Base-by-base conservation (phyloP, 768 basidiomycete species). In the Nidula microcarpa region DNA sequence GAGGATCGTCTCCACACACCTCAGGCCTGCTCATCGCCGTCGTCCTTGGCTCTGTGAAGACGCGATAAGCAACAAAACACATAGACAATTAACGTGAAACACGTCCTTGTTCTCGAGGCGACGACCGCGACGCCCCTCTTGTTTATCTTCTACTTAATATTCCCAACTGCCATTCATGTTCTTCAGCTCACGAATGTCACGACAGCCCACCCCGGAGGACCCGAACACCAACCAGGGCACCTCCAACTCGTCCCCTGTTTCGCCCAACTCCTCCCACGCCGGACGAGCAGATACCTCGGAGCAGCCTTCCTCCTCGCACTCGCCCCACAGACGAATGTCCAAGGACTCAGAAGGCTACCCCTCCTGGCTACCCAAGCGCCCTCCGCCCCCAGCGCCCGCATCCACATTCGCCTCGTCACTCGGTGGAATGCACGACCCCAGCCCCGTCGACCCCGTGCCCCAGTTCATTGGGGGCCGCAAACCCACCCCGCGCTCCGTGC, bases 291-390 rank as follows among this genome's bases (percentile, higher is more conserved):
- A 14, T 8, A n/a, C 37, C 3, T 37, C 62, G 66, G 5, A 61
- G 57, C 36, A 64, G 57, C 53, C 64, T 62, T 36, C 64, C 60
- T 69, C 70, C 7, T 67, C 69, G 2, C 70, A 63, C 32, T 65
- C 68, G 14, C 67, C 62, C 41, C 59, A 62, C 45, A 65, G 66
- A 53, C 23, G 23, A 23, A 66, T 64, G 63, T 73, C 74, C 33
- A 67, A 68, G 49, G 79, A 81, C 60, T 77, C 74, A 14, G 87
- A 89, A 58, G 85, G 85, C 11, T 93, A 93, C 64, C 91, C 91
- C 2, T 85, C 87, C 18, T 93, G 91, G 91, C 83, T 93, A 1
- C 91, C 91, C 14, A 81, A 74, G 54, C 78, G 91, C 11, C 91
- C 91, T 2, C 84, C 84, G 13, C 87, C 82, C 0, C 91, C 91